Evolutionary conservation across 192 early-diverging fungal species (phyloP), one percentile per base, ranked within the genome.

Genomic region (Coemansia sp.): DNA sequence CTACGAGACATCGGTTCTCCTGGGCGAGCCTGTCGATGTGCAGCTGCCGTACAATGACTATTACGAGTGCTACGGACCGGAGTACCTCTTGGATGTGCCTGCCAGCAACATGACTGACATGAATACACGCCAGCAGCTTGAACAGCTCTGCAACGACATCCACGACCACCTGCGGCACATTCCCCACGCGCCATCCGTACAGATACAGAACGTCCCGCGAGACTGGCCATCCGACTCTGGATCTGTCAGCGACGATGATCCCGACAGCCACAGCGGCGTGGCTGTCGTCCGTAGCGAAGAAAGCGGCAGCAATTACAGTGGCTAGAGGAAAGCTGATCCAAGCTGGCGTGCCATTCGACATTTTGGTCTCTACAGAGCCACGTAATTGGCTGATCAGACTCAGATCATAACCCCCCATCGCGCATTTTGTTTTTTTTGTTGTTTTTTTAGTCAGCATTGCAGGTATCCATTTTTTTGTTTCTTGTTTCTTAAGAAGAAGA

Each of bases 1-100:
- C 9, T 97, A 96, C 76, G 96, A 99, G 69, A 99, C 96, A 2
- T 81, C 88, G n/a, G 84, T 93, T 9, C 84, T 91, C 7, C 81
- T 92, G 8, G 91, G 89, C 38, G 82, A 88, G 46, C 83, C 89
- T 46, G 69, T 89, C 19, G 71, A 70, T 19, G 69, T 85, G 46
- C 81, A 86, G 20, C 79, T 96, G 63, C 94, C 95, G 0, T 89
- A 88, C 66, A 94, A 92, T 68, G 87, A 90, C 61, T 98, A 95
- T 74, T 90, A 88, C 63, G 88, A 89, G 57, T 93, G 93, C 74
- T 99, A 89, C 79, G 93, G 91, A 20, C 95, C 94, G 6, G 93
- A 97, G 54, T 95, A 91, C 74, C 79, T 83, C 41, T 74, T 99
- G 35, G 91, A 95, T 55, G 90, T 92, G 4, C 89, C 91, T 1